Base-by-base conservation (phyloP, 176 grass and related monocot genomes). In the Lolium multiflorum region DNA sequence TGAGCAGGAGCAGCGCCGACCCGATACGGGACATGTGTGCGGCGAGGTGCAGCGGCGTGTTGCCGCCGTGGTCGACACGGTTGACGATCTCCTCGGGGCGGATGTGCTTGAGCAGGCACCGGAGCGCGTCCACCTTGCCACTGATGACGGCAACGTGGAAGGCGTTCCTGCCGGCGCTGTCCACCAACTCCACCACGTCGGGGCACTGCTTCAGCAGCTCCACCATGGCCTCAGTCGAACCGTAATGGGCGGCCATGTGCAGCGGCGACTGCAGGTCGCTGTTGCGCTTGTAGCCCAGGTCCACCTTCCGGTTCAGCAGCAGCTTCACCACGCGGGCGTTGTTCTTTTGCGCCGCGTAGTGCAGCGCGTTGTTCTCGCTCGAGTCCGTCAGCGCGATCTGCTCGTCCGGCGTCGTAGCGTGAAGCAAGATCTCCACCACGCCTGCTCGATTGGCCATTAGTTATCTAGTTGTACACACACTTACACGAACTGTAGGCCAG, bases 321-420 rank as follows among this genome's bases (percentile, higher is more conserved):
- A 89, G 35, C 63, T 83, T 64, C 63, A 91, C 91, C 24, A 86
- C 82, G 13, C 54, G 86, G 18, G 47, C 50, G 67, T 88, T 81
- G 87, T 91, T 78, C 67, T 89, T 91, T 35, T 93, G 91, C 49
- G 89, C 89, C 1, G 91, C 94, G 88, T 93, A 93, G 80, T 95
- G 94, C 78, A 95, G 87, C 37, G 84, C 91, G 76, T 76, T 93
- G 81, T 89, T 89, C 13, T 81, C 89, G 2, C 16, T 17, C 41
- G 84, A 59, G 37, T 93, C 94, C 1, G 71, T 58, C n/a, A 46
- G 62, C 16, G 89, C 84, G 57, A 84, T 76, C 67, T 87, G 22
- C 31, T 90, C 50, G 3, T 84, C 79, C 0, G 16, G 14, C n/a
- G 61, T 77, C 56, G n/a, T 56, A 10, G 66, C 26, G 4, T 63